Conservation (phyloP, 2,329 filamentous ascomycete species). For the Alternaria alternata region DNA sequence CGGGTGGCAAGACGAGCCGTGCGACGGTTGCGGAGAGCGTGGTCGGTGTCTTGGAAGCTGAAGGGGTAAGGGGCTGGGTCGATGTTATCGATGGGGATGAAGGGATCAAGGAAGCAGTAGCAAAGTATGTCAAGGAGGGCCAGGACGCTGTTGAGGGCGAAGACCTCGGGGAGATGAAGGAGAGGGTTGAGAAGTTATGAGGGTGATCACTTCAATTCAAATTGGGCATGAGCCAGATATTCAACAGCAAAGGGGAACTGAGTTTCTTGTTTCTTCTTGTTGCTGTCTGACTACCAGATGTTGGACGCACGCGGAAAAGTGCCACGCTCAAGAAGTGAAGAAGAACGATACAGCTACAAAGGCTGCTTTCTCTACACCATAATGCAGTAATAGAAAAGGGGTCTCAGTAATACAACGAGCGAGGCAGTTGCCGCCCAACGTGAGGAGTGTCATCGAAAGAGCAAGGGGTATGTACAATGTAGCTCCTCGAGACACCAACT, state of each 20-base stretch:
- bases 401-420: constrained; percentile 17
- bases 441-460: constrained; percentile 5
- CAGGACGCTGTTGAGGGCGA: constrained; percentile 61
- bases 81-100: constrained; percentile 63
- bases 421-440: constrained; percentile 1
- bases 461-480: constrained; percentile 22
- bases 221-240: too few relatives aligned
- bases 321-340: constrained; percentile 12
- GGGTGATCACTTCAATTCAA: neutral
- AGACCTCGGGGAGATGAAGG: constrained; percentile 57
- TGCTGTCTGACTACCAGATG: neutral
- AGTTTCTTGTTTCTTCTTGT: neutral
- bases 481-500: neutral
- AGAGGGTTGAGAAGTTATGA: constrained; percentile 30
- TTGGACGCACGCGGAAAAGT: neutral
- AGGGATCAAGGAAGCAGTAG: constrained; percentile 56
- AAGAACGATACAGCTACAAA: neutral
- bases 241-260: too few relatives aligned
- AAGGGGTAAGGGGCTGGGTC: constrained; percentile 61
- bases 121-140: constrained; percentile 54
- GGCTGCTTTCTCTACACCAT: constrained; percentile 7
- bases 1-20: constrained; percentile 54
- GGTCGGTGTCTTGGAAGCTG: constrained; percentile 58
- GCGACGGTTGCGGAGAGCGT: constrained; percentile 63
- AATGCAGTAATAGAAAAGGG: neutral